These are phyloP conservation scores for Brasenia schreberi DNA, from an alignment of 164 flowering plant genomes.

Conservation along the genomic window DNA sequence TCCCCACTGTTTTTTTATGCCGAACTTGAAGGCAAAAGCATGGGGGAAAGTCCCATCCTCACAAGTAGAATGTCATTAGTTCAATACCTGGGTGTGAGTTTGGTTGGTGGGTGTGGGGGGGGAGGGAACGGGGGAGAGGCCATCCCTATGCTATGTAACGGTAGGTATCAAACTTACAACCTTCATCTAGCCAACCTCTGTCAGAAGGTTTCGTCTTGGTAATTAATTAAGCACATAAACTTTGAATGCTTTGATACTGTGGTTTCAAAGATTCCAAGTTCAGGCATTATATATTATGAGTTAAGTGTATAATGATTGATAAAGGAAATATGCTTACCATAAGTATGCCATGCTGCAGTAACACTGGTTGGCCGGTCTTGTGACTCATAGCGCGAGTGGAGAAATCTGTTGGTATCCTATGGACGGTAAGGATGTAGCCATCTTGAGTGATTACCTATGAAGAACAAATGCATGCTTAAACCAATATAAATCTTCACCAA, in stretches of 20 bases:
- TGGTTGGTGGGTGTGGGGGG: no score
- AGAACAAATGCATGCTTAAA: not conserved
- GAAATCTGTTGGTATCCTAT: slow-evolving; percentile 44
- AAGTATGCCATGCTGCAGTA: slow-evolving; percentile 64
- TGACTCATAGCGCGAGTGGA: slow-evolving; percentile 7
- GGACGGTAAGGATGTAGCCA: slow-evolving; percentile 66
- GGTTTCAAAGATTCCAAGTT: not conserved
- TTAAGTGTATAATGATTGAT: not conserved
- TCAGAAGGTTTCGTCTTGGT: no score
- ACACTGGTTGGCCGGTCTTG: slow-evolving; percentile 33
- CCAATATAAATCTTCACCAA: not conserved
- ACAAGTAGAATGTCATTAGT: no score
- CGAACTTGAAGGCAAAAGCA: no score
- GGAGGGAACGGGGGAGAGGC: no score
- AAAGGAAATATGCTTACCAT: slow-evolving; percentile 29
- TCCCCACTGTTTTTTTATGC: no score
- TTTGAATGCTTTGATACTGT: not conserved
- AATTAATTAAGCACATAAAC: no score
- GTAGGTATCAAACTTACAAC: not conserved
- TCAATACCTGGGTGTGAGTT: no score
- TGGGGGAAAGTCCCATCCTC: no score
- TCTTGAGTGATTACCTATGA: slow-evolving; percentile 63
- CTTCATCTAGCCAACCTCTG: not conserved
- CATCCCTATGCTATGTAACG: not conserved
- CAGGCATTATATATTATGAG: not conserved